A percentile compares a stretch with the other conserved stretches of the same genome.
phyloP scores from a whole-genome alignment of 169 alveolate species.

The Cryptosporidium ubiquitum region DNA sequence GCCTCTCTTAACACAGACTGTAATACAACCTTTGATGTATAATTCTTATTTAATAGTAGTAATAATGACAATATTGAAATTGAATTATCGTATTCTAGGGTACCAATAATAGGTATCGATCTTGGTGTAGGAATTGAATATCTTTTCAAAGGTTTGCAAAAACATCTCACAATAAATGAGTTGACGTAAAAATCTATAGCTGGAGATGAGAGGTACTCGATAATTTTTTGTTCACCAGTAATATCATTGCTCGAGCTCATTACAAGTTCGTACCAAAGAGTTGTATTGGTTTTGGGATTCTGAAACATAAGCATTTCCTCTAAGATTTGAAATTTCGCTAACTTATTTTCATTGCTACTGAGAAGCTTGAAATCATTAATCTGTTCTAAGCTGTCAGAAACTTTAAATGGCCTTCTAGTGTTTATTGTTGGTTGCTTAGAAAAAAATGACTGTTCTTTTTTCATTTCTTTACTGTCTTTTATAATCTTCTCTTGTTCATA shows the following conservation, averaged over 20 bases:
- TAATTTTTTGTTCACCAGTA: conserved; percentile 44
- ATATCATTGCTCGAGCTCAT: background rate
- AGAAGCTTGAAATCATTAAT: background rate
- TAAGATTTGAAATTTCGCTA: background rate
- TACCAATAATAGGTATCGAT: conserved; percentile 61
- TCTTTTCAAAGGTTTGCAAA: conserved; percentile 46
- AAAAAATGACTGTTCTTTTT: background rate
- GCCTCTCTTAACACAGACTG: conserved; percentile 62
- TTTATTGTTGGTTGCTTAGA: background rate
- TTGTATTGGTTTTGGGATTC: conserved; percentile 50
- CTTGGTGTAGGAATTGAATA: conserved; percentile 40
- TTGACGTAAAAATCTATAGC: conserved; percentile 9
- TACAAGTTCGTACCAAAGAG: conserved; percentile 66
- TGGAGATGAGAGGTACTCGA: conserved; percentile 54
- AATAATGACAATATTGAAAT: conserved; percentile 35
- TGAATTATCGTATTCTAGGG: conserved; percentile 43
- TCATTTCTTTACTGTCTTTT: background rate
- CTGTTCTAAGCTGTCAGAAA: background rate
- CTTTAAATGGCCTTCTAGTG: background rate
- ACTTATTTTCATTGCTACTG: background rate
- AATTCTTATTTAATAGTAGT: conserved; percentile 26
- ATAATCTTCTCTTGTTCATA: background rate
- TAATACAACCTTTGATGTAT: conserved; percentile 41
- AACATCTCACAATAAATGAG: conserved; percentile 43
- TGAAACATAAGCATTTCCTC: conserved; percentile 59